Evolutionary conservation across 169 alveolate species (phyloP).

Genomic region (Theileria annulata): DNA sequence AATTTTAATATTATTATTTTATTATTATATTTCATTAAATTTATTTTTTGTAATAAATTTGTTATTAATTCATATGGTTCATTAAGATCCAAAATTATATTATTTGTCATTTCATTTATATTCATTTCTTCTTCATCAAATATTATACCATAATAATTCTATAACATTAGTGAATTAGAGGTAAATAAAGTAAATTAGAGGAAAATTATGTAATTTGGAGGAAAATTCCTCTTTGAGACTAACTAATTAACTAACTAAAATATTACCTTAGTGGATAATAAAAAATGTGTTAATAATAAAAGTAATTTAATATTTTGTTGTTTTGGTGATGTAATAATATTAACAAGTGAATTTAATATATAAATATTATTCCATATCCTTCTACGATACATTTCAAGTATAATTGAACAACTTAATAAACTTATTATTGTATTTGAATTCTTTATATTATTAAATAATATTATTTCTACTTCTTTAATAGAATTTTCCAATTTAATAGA

Average conservation of each 20-base stretch:
- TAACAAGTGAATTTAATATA: conserved; percentile 65
- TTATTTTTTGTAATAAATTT: conserved; percentile 35
- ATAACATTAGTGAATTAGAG: not conserved
- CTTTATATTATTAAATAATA: conserved; percentile 26
- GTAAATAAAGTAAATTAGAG: not conserved
- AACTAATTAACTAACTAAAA: not conserved
- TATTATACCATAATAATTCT: conserved; percentile 53
- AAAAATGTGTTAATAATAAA: conserved; percentile 28
- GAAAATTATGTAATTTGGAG: not conserved
- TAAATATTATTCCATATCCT: conserved; percentile 64
- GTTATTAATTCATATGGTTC: conserved; percentile 45
- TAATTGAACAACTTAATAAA: conserved; percentile 63
- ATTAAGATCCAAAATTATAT: conserved; percentile 30
- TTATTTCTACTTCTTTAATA: conserved; percentile 6
- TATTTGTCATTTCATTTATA: conserved; percentile 6
- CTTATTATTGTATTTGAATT: conserved; percentile 23
- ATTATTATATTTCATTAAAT: conserved; percentile 18
- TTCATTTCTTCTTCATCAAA: conserved; percentile 32
- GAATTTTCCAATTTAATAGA: too few relatives aligned
- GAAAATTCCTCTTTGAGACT: not conserved
- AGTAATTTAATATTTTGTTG: not conserved
- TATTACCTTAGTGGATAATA: conserved; percentile 40
- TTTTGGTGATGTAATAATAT: not conserved
- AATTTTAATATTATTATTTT: conserved; percentile 49
- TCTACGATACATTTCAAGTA: conserved; percentile 67